Conservation (phyloP, 805 yeast genomes). For the Starmerella bacillaris region DNA sequence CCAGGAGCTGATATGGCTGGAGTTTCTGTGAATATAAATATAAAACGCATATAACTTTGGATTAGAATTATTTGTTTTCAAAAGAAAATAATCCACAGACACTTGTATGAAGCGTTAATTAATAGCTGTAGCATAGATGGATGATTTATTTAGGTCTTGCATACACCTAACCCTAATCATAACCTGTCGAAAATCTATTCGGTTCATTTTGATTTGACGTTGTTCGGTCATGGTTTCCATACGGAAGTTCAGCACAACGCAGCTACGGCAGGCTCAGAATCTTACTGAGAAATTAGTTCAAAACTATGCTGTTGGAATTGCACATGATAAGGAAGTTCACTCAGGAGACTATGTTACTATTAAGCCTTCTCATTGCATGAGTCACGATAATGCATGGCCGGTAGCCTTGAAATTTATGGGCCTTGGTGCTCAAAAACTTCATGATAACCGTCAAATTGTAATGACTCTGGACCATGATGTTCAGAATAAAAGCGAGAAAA, state of each 20-base stretch:
- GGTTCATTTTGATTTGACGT: too few species aligned
- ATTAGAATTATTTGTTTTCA: too few species aligned
- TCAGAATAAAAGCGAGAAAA: slow-evolving; percentile 79
- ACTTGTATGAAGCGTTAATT: too few species aligned
- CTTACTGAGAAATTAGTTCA: slow-evolving; percentile 92
- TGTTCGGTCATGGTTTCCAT: neutral
- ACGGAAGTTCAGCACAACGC: slow-evolving; percentile 8
- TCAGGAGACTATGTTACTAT: slow-evolving; percentile 92
- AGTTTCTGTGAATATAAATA: too few species aligned
- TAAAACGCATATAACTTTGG: too few species aligned
- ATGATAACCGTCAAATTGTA: slow-evolving; percentile 78
- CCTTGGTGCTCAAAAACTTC: slow-evolving; percentile 69
- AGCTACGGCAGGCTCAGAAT: slow-evolving; percentile 36
- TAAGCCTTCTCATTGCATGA: slow-evolving; percentile 94
- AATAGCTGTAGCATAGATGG: too few species aligned
- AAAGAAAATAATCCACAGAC: too few species aligned
- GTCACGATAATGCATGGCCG: slow-evolving; percentile 99
- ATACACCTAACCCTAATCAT: too few species aligned
- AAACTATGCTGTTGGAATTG: slow-evolving; percentile 70
- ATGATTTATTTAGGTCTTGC: too few species aligned
- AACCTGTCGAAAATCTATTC: too few species aligned
- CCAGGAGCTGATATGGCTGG: too few species aligned
- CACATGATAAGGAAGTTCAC: slow-evolving; percentile 55
- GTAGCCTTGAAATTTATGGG: slow-evolving; percentile 94
- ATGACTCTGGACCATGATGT: slow-evolving; percentile 96